Evolutionary conservation across 225 moss, liverwort and hornwort genomes (phyloP), one percentile per base, ranked within the genome.

Genomic region (Climacium dendroides): DNA sequence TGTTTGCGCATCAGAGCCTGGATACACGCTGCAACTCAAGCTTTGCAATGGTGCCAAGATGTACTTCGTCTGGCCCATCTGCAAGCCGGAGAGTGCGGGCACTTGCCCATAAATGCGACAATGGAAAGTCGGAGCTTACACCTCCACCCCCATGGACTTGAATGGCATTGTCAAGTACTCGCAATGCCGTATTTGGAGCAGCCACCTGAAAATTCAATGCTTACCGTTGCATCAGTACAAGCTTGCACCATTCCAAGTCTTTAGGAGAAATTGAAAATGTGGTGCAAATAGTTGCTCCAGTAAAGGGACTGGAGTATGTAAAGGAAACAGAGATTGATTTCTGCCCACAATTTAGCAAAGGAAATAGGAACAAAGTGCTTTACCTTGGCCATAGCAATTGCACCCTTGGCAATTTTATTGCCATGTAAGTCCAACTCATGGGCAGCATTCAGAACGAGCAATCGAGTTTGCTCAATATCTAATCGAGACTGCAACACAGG

Each of bases 11-110:
- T 88, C 82, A 94, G 54, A 94, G 92, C 72, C 85, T 88, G 35
- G 96, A 94, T 63, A 94, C 94, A 25, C 94, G 95, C 74, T 90
- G 83, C 85, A 99, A 89, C 90, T 99, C 99, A 7, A 99, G 94
- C 81, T 97, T 97, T 72, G 99, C 94, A 91, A 99, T 93, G 55
- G 99, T 97, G 76, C 94, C 94, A 28, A 97, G 95, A 90, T 99
- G 99, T 81, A 99, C 99, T 85, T 99, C 97, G 62, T 99, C 99
- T 47, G 99, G 99, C 77, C 99, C 99, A 93, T 99, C 99, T 83
- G 99, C 99, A 69, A 99, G 94, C 43, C 97, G 92, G 59, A 99
- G 89, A 77, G 95, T 96, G 28, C 97, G 96, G 13, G 96, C 93
- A 72, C 91, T 73, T 83, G 97, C 97, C 99, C 97, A 99, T 65